phyloP scores from a whole-genome alignment of 2,329 filamentous ascomycete genomes.

The Alternaria burnsii region DNA sequence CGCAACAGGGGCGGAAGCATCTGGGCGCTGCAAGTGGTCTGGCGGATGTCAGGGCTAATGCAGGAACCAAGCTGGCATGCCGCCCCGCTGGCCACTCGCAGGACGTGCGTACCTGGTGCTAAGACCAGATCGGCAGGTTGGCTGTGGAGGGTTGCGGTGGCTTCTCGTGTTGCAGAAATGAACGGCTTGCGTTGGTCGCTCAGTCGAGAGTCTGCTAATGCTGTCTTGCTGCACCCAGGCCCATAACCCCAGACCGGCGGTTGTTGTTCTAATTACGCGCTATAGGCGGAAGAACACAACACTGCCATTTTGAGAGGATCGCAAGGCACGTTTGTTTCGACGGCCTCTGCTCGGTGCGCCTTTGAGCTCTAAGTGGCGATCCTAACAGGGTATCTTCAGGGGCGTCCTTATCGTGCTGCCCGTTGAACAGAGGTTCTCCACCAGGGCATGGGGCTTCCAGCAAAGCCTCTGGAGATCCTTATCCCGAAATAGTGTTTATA shows the following conservation, averaged over 20 bases:
- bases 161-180: slow-evolving; percentile 48
- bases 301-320: slow-evolving; percentile 14
- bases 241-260: slow-evolving; percentile 33
- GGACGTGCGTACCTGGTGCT: slow-evolving; percentile 36
- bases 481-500: slow-evolving; percentile 17
- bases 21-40: slow-evolving; percentile 41
- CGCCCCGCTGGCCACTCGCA: slow-evolving; percentile 36
- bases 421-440: slow-evolving; percentile 21
- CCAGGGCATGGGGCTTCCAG: slow-evolving; percentile 17
- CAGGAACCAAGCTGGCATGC: slow-evolving; percentile 47
- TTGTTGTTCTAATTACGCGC: slow-evolving; percentile 28
- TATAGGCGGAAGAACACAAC: slow-evolving; percentile 18
- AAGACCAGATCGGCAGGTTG: slow-evolving; percentile 40
- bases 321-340: slow-evolving; percentile 7
- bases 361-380: slow-evolving; percentile 14
- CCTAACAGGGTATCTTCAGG: slow-evolving; percentile 24
- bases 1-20: slow-evolving; percentile 37
- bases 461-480: slow-evolving; percentile 23
- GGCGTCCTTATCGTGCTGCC: slow-evolving; percentile 22
- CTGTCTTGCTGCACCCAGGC: slow-evolving; percentile 21
- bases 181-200: slow-evolving; percentile 31
- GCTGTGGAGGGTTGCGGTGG: slow-evolving; percentile 33
- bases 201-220: slow-evolving; percentile 36
- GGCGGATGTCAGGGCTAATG: slow-evolving; percentile 43
- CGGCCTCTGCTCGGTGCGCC: slow-evolving; percentile 15